phyloP scores from a whole-genome alignment of 2,329 filamentous ascomycete species.

The Phoma sp. region DNA sequence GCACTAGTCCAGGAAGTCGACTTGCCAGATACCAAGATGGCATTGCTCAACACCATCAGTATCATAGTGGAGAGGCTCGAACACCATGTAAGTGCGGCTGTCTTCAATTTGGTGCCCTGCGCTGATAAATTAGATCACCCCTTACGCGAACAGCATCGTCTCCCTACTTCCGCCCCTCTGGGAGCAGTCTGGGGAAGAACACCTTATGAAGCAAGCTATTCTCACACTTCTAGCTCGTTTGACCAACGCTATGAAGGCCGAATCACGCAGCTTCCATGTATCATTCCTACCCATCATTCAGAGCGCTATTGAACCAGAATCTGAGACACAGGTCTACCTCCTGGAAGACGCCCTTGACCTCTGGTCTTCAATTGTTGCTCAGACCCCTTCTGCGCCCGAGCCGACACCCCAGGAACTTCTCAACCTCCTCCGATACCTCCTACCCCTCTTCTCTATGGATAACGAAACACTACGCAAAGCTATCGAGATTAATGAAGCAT shows the following conservation, averaged over 20 bases:
- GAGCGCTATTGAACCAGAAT: conserved; percentile 77
- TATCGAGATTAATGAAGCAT: conserved; percentile 57
- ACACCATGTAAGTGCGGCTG: conserved; percentile 59
- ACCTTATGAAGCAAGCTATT: conserved; percentile 92
- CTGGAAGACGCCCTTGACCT: conserved; percentile 91
- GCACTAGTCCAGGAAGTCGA: conserved; percentile 79
- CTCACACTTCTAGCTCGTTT: conserved; percentile 83
- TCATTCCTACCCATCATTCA: conserved; percentile 83
- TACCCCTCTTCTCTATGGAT: conserved; percentile 56
- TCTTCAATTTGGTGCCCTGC: no score
- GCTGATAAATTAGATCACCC: conserved; percentile 56
- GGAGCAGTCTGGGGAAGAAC: conserved; percentile 83
- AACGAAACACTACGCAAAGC: conserved; percentile 56
- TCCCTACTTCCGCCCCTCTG: conserved; percentile 80
- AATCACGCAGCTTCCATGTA: conserved; percentile 77
- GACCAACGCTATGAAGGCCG: conserved; percentile 81
- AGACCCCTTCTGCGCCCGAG: conserved; percentile 55
- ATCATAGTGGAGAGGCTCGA: conserved; percentile 83
- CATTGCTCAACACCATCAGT: conserved; percentile 83
- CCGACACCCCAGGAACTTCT: conserved; percentile 52
- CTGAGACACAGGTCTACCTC: conserved; percentile 69
- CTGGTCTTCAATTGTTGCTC: conserved; percentile 78
- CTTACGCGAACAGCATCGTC: conserved; percentile 80
- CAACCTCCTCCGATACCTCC: conserved; percentile 51
- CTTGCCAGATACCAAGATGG: conserved; percentile 86